phyloP scores from a whole-genome alignment of 2,329 filamentous ascomycete genomes.

The Aspergillus candidus region DNA sequence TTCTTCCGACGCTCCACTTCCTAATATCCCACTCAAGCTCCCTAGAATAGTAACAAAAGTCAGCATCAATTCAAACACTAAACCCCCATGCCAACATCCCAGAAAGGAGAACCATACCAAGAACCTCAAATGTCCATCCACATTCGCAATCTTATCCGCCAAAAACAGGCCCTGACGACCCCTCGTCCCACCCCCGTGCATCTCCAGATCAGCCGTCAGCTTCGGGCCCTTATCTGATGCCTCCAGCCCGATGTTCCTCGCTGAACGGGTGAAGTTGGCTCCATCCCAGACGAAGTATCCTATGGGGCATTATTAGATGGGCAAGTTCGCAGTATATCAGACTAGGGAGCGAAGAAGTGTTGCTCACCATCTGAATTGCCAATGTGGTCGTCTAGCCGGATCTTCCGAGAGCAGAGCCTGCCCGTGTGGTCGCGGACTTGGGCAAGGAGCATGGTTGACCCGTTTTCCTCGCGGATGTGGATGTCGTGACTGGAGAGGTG shows the following conservation, averaged over 20 bases:
- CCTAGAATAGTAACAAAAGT: too few species aligned
- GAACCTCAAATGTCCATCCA: conserved; percentile 13
- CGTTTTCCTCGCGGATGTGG: conserved; percentile 8
- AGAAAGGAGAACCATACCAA: conserved; percentile 5
- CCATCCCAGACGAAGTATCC: conserved; percentile 20
- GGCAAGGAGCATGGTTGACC: conserved; percentile 8
- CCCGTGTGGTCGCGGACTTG: conserved; percentile 6
- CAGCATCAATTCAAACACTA: too few species aligned
- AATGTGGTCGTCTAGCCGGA: conserved; percentile 15
- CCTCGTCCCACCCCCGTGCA: conserved; percentile 7
- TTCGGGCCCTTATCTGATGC: conserved; percentile 12
- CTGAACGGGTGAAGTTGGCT: conserved; percentile 12
- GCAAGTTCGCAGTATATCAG: too few species aligned
- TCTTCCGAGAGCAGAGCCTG: conserved; percentile 2
- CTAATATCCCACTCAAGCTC: too few species aligned
- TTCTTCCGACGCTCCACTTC: too few species aligned
- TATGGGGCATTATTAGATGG: not conserved
- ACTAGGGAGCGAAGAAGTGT: not conserved
- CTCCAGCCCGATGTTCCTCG: conserved; percentile 11
- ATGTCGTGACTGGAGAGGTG: conserved; percentile 9
- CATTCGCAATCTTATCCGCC: conserved; percentile 14
- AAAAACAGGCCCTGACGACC: conserved; percentile 14
- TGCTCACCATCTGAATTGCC: conserved; percentile 13
- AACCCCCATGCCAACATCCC: not conserved
- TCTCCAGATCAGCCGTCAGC: conserved; percentile 13